These are phyloP conservation scores for Peronospora tabacina DNA, from an alignment of 352 stramenopile genomes.

Conservation along the genomic window DNA sequence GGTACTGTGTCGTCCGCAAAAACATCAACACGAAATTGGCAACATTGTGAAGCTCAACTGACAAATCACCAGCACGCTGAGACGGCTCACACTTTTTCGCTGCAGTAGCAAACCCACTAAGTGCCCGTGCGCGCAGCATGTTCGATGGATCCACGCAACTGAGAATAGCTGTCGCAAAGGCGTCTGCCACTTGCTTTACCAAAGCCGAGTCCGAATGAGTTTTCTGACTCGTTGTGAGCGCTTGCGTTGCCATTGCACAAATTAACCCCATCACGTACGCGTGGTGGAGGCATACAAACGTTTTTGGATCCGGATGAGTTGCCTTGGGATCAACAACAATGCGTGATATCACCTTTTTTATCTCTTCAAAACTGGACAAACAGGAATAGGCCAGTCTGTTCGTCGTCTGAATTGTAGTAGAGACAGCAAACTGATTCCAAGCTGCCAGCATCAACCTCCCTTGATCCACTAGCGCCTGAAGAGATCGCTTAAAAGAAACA, in stretches of 20 bases:
- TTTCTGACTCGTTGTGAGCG: constrained; percentile 58
- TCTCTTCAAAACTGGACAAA: constrained; percentile 68
- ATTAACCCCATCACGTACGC: constrained; percentile 71
- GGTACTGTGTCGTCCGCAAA: constrained; percentile 50
- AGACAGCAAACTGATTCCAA: constrained; percentile 65
- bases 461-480: constrained; percentile 61
- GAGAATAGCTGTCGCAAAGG: constrained; percentile 65
- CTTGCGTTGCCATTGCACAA: constrained; percentile 68
- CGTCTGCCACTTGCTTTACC: constrained; percentile 63
- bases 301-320: constrained; percentile 37
- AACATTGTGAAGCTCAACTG: constrained; percentile 55
- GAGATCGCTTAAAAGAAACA: constrained; percentile 39
- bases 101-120: constrained; percentile 50
- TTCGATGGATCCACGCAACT: constrained; percentile 65
- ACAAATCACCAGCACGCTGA: constrained; percentile 48
- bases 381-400: constrained; percentile 57
- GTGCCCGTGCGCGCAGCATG: constrained; percentile 41
- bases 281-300: constrained; percentile 77
- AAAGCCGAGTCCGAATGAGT: constrained; percentile 47
- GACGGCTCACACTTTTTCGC: constrained; percentile 41
- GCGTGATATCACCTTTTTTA: constrained; percentile 67
- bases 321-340: constrained; percentile 46
- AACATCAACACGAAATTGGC: constrained; percentile 77
- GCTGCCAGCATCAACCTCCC: constrained; percentile 60
- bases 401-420: constrained; percentile 41